phyloP scores from a whole-genome alignment of 1,284 basidiomycete genomes.

The Coniferiporia sulphurascens region DNA sequence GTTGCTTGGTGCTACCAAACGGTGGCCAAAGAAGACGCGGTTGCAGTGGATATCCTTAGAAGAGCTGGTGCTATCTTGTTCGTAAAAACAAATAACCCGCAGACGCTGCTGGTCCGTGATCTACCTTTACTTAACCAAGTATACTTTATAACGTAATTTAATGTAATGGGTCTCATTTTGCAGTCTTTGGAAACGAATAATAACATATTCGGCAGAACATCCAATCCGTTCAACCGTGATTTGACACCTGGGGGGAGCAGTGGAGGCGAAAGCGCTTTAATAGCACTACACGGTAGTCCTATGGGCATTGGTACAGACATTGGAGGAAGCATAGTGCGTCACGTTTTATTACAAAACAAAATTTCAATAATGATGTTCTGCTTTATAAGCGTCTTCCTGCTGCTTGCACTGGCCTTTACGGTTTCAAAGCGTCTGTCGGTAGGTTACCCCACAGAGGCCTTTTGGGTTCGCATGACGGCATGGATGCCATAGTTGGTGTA shows the following conservation, averaged over 20 bases:
- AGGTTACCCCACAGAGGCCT: slow-evolving; percentile 48
- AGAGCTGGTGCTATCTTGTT: slow-evolving; percentile 53
- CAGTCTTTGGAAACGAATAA: slow-evolving; percentile 46
- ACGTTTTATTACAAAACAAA: background rate
- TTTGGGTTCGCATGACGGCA: slow-evolving; percentile 46
- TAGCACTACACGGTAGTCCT: slow-evolving; percentile 51
- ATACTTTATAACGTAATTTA: background rate
- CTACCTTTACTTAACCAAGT: slow-evolving; percentile 1
- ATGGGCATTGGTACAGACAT: slow-evolving; percentile 61
- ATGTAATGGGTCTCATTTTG: slow-evolving; percentile 16
- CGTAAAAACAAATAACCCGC: slow-evolving; percentile 54
- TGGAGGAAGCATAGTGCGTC: slow-evolving; percentile 41
- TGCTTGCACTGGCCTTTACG: slow-evolving; percentile 48
- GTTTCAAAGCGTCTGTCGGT: slow-evolving; percentile 48
- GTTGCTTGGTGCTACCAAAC: slow-evolving; percentile 44
- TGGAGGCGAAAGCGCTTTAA: slow-evolving; percentile 61
- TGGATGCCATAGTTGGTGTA: slow-evolving; percentile 49
- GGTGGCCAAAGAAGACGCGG: slow-evolving; percentile 38
- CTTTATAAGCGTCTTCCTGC: slow-evolving; percentile 37
- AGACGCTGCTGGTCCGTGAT: slow-evolving; percentile 42
- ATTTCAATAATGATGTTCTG: background rate
- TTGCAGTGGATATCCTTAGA: slow-evolving; percentile 43
- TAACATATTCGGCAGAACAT: slow-evolving; percentile 48
- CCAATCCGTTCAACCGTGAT: slow-evolving; percentile 50
- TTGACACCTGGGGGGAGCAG: slow-evolving; percentile 56